phyloP scores from a whole-genome alignment of 306 rosid genomes.

The Hylodesmum podocarpum region DNA sequence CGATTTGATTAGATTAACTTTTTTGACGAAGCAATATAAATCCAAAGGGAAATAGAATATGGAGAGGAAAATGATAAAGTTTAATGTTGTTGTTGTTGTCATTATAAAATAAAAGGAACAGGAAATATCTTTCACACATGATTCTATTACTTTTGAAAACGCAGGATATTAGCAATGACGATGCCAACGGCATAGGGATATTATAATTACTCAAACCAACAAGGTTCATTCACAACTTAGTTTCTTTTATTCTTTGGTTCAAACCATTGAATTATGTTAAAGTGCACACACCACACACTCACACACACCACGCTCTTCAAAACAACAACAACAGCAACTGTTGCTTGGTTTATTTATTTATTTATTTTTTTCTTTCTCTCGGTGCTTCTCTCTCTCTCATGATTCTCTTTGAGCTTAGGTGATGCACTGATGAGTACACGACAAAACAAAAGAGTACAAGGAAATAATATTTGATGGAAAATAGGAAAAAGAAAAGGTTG shows the following conservation, averaged over 20 bases:
- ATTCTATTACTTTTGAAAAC: slow-evolving; percentile 33
- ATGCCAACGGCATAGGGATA: slow-evolving; percentile 32
- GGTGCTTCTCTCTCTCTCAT: not conserved
- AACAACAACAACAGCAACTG: not conserved
- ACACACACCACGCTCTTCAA: not conserved
- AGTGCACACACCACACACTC: too few relatives aligned
- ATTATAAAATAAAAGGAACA: slow-evolving; percentile 37
- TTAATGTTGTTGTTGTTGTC: not conserved
- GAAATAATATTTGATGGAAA: not conserved
- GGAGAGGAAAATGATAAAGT: slow-evolving; percentile 30
- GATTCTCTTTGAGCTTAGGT: not conserved
- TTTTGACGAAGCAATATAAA: slow-evolving; percentile 36
- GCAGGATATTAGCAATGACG: slow-evolving; percentile 18
- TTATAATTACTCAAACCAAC: slow-evolving; percentile 26
- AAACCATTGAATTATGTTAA: not conserved
- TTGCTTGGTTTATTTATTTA: not conserved
- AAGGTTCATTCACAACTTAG: slow-evolving; percentile 5
- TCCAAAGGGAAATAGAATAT: slow-evolving; percentile 29
- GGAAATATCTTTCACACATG: slow-evolving; percentile 34
- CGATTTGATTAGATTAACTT: slow-evolving; percentile 30
- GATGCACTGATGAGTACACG: not conserved
- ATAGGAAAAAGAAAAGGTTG: not conserved
- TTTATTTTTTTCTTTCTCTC: not conserved
- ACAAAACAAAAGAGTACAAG: not conserved
- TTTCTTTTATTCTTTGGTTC: slow-evolving; percentile 23